phyloP scores from a whole-genome alignment of 139 green algal species.

The Micractinium sp. region DNA sequence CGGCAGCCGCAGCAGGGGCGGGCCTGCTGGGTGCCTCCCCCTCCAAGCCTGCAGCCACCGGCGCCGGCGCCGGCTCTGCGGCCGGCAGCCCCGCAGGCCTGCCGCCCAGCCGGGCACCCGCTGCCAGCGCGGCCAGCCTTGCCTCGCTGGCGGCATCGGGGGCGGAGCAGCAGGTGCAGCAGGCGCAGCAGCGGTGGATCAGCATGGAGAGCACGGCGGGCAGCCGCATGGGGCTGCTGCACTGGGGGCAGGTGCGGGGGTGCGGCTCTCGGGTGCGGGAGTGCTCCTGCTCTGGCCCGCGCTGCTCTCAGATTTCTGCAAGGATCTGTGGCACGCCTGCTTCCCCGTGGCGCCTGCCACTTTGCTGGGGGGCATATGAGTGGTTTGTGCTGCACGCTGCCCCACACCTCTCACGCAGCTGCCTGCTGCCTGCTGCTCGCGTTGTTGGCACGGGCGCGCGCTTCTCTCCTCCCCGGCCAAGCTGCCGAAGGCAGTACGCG shows the following conservation, averaged over 20 bases:
- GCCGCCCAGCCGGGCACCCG: neutral
- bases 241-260: conserved; percentile 34
- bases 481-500: too few relatives aligned
- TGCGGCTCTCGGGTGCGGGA: too few relatives aligned
- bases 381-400: neutral
- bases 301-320: too few relatives aligned
- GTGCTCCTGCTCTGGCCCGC: too few relatives aligned
- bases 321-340: too few relatives aligned
- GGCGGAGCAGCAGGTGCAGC: neutral
- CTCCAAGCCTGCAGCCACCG: neutral
- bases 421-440: too few relatives aligned
- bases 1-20: neutral
- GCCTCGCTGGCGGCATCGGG: neutral
- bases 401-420: too few relatives aligned
- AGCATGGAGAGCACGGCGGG: conserved; percentile 32
- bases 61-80: neutral
- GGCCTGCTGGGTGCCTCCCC: neutral
- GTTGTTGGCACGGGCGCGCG: too few relatives aligned
- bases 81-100: neutral
- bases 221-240: conserved; percentile 33
- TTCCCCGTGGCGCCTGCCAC: too few relatives aligned
- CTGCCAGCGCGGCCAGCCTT: neutral
- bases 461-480: too few relatives aligned
- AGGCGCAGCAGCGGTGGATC: conserved; percentile 22
- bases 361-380: too few relatives aligned